A percentile compares a stretch with the other conserved stretches of the same genome.
phyloP scores from a whole-genome alignment of 306 rosid species.

The Rosa persica region DNA sequence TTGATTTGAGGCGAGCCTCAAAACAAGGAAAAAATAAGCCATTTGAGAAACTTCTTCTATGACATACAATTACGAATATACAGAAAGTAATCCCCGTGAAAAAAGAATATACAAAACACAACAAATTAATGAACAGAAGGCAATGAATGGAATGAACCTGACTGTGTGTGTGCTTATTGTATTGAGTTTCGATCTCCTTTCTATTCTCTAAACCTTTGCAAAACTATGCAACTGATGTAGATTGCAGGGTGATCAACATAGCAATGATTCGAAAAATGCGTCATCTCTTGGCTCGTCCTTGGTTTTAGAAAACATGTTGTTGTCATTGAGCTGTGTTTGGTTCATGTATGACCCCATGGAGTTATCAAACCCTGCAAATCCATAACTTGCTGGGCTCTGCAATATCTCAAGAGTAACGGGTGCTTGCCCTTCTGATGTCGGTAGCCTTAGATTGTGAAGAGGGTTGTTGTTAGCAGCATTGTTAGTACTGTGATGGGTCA shows the following conservation, averaged over 20 bases:
- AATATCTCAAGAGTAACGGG: conserved; percentile 51
- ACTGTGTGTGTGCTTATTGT: conserved; percentile 10
- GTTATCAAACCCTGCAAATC: conserved; percentile 50
- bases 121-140: conserved; percentile 36
- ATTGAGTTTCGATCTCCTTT: conserved; percentile 15
- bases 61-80: conserved; percentile 35
- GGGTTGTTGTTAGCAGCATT: conserved; percentile 23
- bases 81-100: conserved; percentile 31
- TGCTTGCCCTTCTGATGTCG: conserved; percentile 39
- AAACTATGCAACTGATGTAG: conserved; percentile 6
- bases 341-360: conserved; percentile 48
- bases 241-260: conserved; percentile 41
- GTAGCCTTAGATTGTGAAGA: conserved; percentile 37
- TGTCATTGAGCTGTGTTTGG: conserved; percentile 48
- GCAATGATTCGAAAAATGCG: conserved; percentile 63
- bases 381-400: conserved; percentile 44
- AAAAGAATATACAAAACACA: conserved; percentile 31
- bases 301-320: conserved; percentile 43
- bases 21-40: conserved; percentile 35
- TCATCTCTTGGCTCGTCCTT: conserved; percentile 88
- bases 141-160: conserved; percentile 50
- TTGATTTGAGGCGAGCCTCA: conserved; percentile 36
- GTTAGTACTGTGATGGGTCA: conserved; percentile 28
- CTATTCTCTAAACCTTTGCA: conserved; percentile 8
- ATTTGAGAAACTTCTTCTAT: conserved; percentile 10